These are phyloP conservation scores for Hemileccinum rubropunctum DNA, from an alignment of 768 basidiomycete species.

Conservation along the genomic window DNA sequence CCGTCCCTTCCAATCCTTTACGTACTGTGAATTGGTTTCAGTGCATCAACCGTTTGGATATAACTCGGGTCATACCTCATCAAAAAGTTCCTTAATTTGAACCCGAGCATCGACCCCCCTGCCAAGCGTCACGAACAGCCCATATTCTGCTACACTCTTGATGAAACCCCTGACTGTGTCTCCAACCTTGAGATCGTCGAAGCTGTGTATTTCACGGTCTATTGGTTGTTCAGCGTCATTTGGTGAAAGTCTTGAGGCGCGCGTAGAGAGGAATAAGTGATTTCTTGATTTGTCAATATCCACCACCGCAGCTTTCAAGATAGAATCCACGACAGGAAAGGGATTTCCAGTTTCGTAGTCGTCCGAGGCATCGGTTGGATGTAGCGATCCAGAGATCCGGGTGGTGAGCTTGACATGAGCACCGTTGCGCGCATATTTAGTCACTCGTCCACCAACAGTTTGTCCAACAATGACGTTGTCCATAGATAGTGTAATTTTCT, in stretches of 20 bases:
- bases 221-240: constrained; percentile 46
- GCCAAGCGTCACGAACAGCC: constrained; percentile 86
- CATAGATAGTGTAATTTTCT: constrained; percentile 55
- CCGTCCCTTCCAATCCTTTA: constrained; percentile 91
- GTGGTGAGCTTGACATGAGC: constrained; percentile 74
- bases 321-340: constrained; percentile 60
- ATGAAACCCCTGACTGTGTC: constrained; percentile 84
- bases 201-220: constrained; percentile 64
- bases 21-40: constrained; percentile 52
- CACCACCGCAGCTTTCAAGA: constrained; percentile 71
- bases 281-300: constrained; percentile 62
- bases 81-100: constrained; percentile 91
- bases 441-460: constrained; percentile 76
- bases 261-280: constrained; percentile 76
- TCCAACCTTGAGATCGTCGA: constrained; percentile 68
- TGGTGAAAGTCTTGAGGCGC: constrained; percentile 66
- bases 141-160: constrained; percentile 83
- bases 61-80: constrained; percentile 50
- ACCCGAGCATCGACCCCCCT: constrained; percentile 85
- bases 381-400: constrained; percentile 70
- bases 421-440: constrained; percentile 67
- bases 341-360: constrained; percentile 61
- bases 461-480: constrained; percentile 72
- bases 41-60: not conserved
- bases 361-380: constrained; percentile 81